phyloP scores from a whole-genome alignment of 2,329 filamentous ascomycete species.

The Penicillium sp. region DNA sequence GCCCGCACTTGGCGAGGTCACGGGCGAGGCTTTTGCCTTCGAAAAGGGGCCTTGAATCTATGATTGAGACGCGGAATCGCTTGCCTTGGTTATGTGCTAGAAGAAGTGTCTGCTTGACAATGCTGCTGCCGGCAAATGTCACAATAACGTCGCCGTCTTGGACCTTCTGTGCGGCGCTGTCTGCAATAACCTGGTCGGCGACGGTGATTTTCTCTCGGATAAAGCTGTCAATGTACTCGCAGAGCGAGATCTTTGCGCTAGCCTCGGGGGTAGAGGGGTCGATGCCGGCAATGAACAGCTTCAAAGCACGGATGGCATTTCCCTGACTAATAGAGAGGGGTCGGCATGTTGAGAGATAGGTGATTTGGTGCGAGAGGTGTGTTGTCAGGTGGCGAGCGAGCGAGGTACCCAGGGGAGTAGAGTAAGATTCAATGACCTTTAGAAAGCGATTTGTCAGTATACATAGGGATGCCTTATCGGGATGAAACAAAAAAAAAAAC shows the following conservation, averaged over 20 bases:
- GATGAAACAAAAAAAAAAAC: slow-evolving; percentile 20
- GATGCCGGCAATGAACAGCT: slow-evolving; percentile 85
- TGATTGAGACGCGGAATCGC: slow-evolving; percentile 76
- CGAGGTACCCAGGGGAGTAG: slow-evolving; percentile 78
- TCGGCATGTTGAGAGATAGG: slow-evolving; percentile 89
- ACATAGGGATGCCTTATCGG: not conserved
- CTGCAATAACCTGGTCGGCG: slow-evolving; percentile 80
- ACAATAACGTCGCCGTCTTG: slow-evolving; percentile 76
- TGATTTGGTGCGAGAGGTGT: slow-evolving; percentile 92
- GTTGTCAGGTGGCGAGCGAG: slow-evolving; percentile 88
- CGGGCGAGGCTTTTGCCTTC: slow-evolving; percentile 71
- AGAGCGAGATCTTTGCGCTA: slow-evolving; percentile 75
- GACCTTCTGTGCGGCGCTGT: slow-evolving; percentile 72
- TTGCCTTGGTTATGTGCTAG: slow-evolving; percentile 68
- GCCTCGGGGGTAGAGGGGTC: slow-evolving; percentile 81
- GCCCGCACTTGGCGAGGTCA: slow-evolving; percentile 64
- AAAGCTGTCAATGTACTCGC: slow-evolving; percentile 80
- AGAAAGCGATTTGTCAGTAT: slow-evolving; percentile 19
- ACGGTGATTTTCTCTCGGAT: slow-evolving; percentile 86
- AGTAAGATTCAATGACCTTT: slow-evolving; percentile 89
- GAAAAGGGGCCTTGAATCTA: slow-evolving; percentile 72
- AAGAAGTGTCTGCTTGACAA: slow-evolving; percentile 79
- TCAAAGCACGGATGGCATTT: slow-evolving; percentile 92
- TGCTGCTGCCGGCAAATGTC: slow-evolving; percentile 80
- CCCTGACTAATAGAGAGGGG: slow-evolving; percentile 96